Evolutionary conservation across 1,139 yeast genomes (phyloP), one percentile per base, ranked within the genome.

Genomic region (Sugiyamaella pinicola): DNA sequence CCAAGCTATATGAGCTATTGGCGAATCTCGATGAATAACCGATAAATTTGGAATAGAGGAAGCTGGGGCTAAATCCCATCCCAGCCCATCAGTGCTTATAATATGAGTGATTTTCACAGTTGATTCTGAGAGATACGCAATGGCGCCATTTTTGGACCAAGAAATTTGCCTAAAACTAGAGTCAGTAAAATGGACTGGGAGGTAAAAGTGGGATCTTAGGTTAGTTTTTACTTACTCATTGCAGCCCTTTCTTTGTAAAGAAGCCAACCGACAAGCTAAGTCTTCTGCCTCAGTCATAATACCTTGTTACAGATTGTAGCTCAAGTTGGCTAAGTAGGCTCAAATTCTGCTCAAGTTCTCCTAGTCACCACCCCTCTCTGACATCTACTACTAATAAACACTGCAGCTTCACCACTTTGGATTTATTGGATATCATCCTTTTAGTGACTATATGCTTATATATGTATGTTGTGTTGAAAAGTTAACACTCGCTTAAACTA

Each of bases 141-240:
- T 76, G 62, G 84, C 81, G 15, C 95, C 95, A 63, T 82, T 83
- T 57, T 80, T 77, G 17, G 90, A 84, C 95, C 95, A 87, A 17
- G 89, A 78, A 29, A 85, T 75, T 44, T 64, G 68, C 47, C 72
- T 68, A 42, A 33, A 18, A n/a, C n/a, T n/a, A n/a, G n/a, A n/a
- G n/a, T n/a, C n/a, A n/a, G n/a, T n/a, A n/a, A n/a, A n/a, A n/a
- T n/a, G 17, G 26, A 17, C 28, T 4, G 22, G 21, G 38, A 12
- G 38, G 17, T 33, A 31, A 29, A 22, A 45, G 41, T 45, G 3
- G 7, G 4, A 28, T 45, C n/a, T 1, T 15, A 17, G 8, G 21
- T 2, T 19, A 31, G 31, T 26, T 22, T 42, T 35, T n/a, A 52
- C 55, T 37, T 34, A 52, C 54, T 54, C 49, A 45, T 49, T 54